Evolutionary conservation across 2,329 filamentous ascomycete genomes (phyloP), one percentile per base, ranked within the genome.

Genomic region (Trichoderma breve): DNA sequence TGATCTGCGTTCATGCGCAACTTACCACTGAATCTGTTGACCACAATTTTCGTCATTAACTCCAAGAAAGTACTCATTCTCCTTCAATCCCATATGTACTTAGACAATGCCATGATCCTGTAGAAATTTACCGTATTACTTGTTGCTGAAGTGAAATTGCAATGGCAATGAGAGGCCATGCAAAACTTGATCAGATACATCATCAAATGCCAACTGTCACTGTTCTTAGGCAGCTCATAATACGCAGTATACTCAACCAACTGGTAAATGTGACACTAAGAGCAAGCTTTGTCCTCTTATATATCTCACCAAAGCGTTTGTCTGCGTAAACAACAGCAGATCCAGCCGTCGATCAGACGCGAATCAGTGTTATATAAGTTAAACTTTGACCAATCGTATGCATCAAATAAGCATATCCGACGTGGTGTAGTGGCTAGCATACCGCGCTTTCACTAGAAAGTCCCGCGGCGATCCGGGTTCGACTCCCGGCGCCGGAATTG

Each of bases 391-490:
- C 7, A 3, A 2, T 9, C 3, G 3, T 26, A 47, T n/a, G 24
- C 67, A 70, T 70, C 57, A 60, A 70, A 62, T 4, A 62, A 57
- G 55, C n/a, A 63, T 28, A 69, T 72, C 70, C 70, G 70, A 72
- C 70, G 70, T 72, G 70, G 61, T 73, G 71, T 71, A 73, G 71
- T 66, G 67, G 67, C 70, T 72, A 66, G 71, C 67, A 73, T 71
- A 72, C 70, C 60, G 70, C 70, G 70, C 70, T 72, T 72, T 72
- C 70, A 72, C 18, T 18, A 61, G 32, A 68, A 60, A 68, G 70
- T 60, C 51, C 70, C 70, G 70, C 70, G 60, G 70, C 70, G 70
- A 72, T 72, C 70, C 70, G 70, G 70, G 70, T 72, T 72, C 70
- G 70, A 72, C 70, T 72, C 70, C 70, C 64, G 70, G 70, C 70